Evolutionary conservation across 129 eudicot species (phyloP), one percentile per base, ranked within the genome.

Genomic region (Logfia minima): DNA sequence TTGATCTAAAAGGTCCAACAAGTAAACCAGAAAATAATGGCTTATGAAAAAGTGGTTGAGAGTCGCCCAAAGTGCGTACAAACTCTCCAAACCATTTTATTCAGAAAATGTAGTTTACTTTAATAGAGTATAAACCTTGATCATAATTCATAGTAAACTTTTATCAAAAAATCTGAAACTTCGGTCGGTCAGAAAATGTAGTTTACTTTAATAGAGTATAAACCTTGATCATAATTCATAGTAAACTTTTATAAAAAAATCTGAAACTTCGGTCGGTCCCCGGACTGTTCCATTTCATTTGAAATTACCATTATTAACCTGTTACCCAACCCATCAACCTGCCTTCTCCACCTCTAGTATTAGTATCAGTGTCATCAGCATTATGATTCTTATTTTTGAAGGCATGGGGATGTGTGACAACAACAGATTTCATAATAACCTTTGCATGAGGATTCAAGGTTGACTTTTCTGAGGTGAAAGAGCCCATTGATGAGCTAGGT

Each of bases 361-460:
- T 11, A 14, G 55, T 48, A 13, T 45, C 17, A 48, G 55, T 48
- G 55, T 48, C 66, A 24, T n/a, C 67, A 62, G 67, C 32, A 62
- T 22, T 24, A 24, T 62, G 18, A 62, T 24, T 62, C 34, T 24
- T 62, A 62, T 60, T 9, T 62, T 10, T 26, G 0, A 62, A 24
- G 19, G 67, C 18, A 62, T 11, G 35, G 67, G n/a, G 35, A 24
- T 34, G 24, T 13, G 55, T 14, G 55, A 48, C n/a, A 48, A 24
- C 14, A 23, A 23, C 34, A 63, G 68, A 10, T 68, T 41, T 32
- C 17, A 26, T 39, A 26, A 81, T 55, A 59, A 89, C 99, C 97
- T 95, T 95, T 37, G 99, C 99, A 85, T 89, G 80, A 76, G 99
- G 99, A 80, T 91, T 94, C 76, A 94, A 80, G 2, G 92, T 87